A percentile compares a stretch with the other conserved stretches of the same genome.
Evolutionary conservation across 331 rosid species (phyloP).

Genomic region (Cydonia oblonga): DNA sequence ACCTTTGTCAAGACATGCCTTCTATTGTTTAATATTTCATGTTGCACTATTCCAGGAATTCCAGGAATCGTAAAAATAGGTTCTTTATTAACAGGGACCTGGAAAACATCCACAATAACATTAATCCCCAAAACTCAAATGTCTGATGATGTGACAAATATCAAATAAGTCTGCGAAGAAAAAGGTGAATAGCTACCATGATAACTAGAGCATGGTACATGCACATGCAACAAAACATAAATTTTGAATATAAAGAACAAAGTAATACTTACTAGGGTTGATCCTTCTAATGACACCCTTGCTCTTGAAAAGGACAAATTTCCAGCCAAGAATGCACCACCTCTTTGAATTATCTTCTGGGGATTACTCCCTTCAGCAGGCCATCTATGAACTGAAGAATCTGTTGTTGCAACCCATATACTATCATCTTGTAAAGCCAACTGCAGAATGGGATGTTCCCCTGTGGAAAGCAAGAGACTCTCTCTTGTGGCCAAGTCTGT

Average conservation of each 20-base stretch:
- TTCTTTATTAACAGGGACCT: constrained; percentile 90
- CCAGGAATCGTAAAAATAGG: constrained; percentile 67
- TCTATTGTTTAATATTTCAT: constrained; percentile 86
- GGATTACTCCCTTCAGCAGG: constrained; percentile 81
- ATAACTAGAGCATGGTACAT: background rate
- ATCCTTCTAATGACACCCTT: constrained; percentile 89
- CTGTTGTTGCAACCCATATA: constrained; percentile 88
- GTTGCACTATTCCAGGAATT: constrained; percentile 79
- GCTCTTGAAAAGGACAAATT: constrained; percentile 92
- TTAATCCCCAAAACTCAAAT: background rate
- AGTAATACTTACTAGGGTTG: constrained; percentile 61
- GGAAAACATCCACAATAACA: background rate
- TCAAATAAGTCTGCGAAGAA: background rate
- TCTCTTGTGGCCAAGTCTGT: constrained; percentile 98
- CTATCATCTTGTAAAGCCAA: constrained; percentile 69
- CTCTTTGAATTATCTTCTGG: constrained; percentile 74
- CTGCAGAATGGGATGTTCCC: constrained; percentile 81
- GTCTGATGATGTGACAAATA: background rate
- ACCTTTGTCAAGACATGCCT: constrained; percentile 96
- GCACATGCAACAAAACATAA: background rate
- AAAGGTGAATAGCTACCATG: background rate
- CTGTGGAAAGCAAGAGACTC: constrained; percentile 84
- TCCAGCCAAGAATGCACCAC: constrained; percentile 87
- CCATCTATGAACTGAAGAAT: constrained; percentile 85
- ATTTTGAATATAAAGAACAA: constrained; percentile 1